Conservation (phyloP, 2,329 filamentous ascomycete species). For the Colletotrichum kahawae region DNA sequence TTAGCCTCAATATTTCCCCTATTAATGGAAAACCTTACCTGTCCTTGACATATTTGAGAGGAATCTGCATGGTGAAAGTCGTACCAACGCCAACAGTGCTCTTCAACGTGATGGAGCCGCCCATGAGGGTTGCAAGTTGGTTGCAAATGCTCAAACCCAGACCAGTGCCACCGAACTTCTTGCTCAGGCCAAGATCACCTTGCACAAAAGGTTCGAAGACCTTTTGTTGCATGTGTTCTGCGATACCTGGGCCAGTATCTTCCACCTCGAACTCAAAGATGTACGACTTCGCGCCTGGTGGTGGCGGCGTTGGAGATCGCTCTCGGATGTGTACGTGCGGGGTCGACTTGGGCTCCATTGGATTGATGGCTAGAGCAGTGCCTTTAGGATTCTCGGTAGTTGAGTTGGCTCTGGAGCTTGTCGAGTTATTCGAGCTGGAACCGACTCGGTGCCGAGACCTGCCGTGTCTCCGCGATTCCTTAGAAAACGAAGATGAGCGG, state of each 20-base stretch:
- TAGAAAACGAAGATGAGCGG: slow-evolving; percentile 58
- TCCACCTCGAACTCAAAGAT: slow-evolving; percentile 87
- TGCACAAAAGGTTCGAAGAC: slow-evolving; percentile 97
- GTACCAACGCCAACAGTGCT: slow-evolving; percentile 78
- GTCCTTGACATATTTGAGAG: slow-evolving; percentile 76
- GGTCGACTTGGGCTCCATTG: slow-evolving; percentile 59
- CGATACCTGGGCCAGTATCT: slow-evolving; percentile 87
- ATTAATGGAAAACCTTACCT: slow-evolving; percentile 50
- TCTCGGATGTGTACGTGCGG: slow-evolving; percentile 56
- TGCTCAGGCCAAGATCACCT: slow-evolving; percentile 86
- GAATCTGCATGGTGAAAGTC: slow-evolving; percentile 83
- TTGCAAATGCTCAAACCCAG: slow-evolving; percentile 88
- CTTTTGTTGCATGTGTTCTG: slow-evolving; percentile 75
- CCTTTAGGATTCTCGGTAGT: slow-evolving; percentile 36
- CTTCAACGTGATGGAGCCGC: slow-evolving; percentile 73
- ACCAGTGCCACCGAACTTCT: slow-evolving; percentile 89
- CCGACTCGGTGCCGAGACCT: slow-evolving; percentile 50
- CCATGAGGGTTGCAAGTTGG: slow-evolving; percentile 84
- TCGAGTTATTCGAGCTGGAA: slow-evolving; percentile 56
- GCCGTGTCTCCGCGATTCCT: slow-evolving; percentile 45
- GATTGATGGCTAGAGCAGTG: slow-evolving; percentile 67
- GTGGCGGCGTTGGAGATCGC: slow-evolving; percentile 64
- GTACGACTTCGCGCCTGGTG: slow-evolving; percentile 67
- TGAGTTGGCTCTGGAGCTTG: slow-evolving; percentile 46
- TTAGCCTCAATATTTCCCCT: neutral